These are phyloP conservation scores for Metarhizium robertsii DNA, from an alignment of 2,329 filamentous ascomycete genomes.

Conservation along the genomic window DNA sequence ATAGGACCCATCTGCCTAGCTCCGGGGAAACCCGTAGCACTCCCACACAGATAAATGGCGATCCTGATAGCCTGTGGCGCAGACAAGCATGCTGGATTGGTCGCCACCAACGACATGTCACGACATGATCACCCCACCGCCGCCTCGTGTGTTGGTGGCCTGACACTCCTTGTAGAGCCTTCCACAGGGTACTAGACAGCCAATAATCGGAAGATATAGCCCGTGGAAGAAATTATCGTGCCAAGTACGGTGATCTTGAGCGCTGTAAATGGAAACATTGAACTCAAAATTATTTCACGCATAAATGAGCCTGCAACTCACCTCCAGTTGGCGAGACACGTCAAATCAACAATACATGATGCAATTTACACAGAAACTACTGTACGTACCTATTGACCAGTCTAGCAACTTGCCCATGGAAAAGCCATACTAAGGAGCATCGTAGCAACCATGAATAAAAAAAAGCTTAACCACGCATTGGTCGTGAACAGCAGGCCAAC, in stretches of 20 bases:
- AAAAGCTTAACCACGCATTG: too few relatives aligned
- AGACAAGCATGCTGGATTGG: not conserved
- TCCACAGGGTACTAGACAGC: too few relatives aligned
- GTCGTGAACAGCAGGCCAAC: too few relatives aligned
- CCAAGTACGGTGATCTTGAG: not conserved
- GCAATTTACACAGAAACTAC: too few relatives aligned
- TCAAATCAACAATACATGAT: not conserved
- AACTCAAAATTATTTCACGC: not conserved
- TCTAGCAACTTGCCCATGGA: too few relatives aligned
- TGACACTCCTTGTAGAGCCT: constrained; percentile 2
- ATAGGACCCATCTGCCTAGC: not conserved
- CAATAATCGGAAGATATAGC: not conserved
- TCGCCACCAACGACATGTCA: not conserved
- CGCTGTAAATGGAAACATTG: not conserved
- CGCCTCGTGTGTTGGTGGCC: not conserved
- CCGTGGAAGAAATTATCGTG: not conserved
- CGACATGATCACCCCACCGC: not conserved
- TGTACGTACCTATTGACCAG: too few relatives aligned
- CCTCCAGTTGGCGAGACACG: not conserved
- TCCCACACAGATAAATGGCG: not conserved
- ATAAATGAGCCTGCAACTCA: not conserved
- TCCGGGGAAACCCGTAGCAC: not conserved
- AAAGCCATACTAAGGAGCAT: too few relatives aligned
- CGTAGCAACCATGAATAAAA: too few relatives aligned
- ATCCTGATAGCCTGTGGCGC: not conserved